Base-by-base conservation (phyloP, 2,329 filamentous ascomycete genomes). In the Penicillium glabrum region DNA sequence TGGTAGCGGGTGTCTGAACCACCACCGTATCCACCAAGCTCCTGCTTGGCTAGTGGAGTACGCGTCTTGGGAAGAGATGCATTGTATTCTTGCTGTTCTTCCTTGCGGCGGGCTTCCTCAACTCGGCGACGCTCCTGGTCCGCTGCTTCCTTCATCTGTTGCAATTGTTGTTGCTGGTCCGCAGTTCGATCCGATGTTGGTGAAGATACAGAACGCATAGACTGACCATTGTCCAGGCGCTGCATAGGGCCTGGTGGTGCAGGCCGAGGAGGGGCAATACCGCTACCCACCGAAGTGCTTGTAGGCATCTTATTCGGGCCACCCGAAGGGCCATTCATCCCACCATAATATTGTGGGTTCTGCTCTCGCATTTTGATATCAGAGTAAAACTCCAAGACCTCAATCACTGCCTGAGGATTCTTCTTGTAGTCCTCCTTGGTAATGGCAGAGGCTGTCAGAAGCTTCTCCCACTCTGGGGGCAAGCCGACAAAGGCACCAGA, bases 351-450 rank as follows among this genome's bases (percentile, higher is more conserved):
- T 63, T 84, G 81, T 5, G 85, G 84, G 59, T 88, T 82, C 53
- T 88, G 83, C 54, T 85, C 81, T 51, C 85, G 82, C 74, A 86
- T 86, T 63, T 85, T 84, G 47, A 87, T 86, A 71, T 88, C 86
- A 3, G 84, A 87, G 72, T 89, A 89, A 69, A 89, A 89, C 62
- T 88, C 84, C 24, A 89, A 75, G 13, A 87, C 86, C 71, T 89
- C 86, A 50, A 87, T 81, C 26, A 80, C 85, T 57, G 86, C 91
- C 79, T 93, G 89, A 5, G 95, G 95, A 70, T 99, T 97, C 71
- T 95, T 93, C 77, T 96, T 91, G 76, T 98, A 98, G 73, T 99
- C 95, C 69, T 99, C 95, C 77, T 97, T 96, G 58, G 95, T 98
- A 69, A 99, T 95, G 57, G 95, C 95, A 3, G 95, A 98, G 9